phyloP scores from a whole-genome alignment of 768 basidiomycete genomes.

The Mycena epipterygia region DNA sequence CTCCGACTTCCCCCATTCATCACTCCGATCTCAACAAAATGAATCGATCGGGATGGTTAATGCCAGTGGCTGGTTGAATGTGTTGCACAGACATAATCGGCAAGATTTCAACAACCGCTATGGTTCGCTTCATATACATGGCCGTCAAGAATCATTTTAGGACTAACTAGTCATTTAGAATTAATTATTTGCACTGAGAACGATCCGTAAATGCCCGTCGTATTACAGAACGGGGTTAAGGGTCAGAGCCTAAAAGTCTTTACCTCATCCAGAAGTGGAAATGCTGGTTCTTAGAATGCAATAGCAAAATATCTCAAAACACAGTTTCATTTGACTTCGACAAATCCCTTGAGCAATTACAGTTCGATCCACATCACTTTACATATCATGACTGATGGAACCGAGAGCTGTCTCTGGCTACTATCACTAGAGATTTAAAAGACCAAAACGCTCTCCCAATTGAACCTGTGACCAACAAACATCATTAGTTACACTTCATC shows the following conservation, averaged over 20 bases:
- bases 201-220: constrained; percentile 5
- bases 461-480: background rate
- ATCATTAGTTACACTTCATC: too few relatives aligned
- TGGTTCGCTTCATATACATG: background rate
- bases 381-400: constrained; percentile 9
- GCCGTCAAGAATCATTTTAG: background rate
- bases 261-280: background rate
- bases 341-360: background rate
- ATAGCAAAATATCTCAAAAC: constrained; percentile 14
- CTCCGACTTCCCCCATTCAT: constrained; percentile 1
- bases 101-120: constrained; percentile 1
- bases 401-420: constrained; percentile 9
- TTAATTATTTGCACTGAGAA: constrained; percentile 8
- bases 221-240: constrained; percentile 8
- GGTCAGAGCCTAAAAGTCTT: constrained; percentile 11
- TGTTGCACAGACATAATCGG: background rate
- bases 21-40: constrained; percentile 13
- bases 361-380: too few relatives aligned
- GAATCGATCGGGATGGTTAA: background rate
- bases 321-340: constrained; percentile 17
- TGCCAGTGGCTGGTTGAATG: constrained; percentile 3
- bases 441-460: constrained; percentile 13
- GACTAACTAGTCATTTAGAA: constrained; percentile 1
- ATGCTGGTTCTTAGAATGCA: background rate
- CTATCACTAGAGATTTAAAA: constrained; percentile 14